Percentiles rank a stretch among this genome's conserved stretches.
These are phyloP conservation scores for Vickermania ingenoplastis DNA, from an alignment of 208 protist species.

Conservation along the genomic window DNA sequence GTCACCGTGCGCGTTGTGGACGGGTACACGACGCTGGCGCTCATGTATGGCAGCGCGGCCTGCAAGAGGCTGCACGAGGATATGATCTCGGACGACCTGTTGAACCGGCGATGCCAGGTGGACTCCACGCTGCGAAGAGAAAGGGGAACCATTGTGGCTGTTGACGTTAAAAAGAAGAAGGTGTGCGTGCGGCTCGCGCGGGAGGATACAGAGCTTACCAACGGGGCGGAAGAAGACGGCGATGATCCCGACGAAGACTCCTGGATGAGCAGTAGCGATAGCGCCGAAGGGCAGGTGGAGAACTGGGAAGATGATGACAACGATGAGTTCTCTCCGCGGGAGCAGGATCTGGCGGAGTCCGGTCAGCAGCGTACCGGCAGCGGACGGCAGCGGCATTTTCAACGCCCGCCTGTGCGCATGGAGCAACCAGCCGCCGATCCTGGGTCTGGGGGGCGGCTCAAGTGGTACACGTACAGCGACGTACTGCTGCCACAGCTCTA, in stretches of 20 bases:
- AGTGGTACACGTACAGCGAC: conserved; percentile 39
- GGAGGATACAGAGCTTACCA: conserved; percentile 9
- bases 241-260: conserved; percentile 5
- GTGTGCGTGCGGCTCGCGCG: conserved; percentile 45
- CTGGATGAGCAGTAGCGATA: not conserved
- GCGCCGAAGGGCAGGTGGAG: not conserved
- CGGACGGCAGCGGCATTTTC: not conserved
- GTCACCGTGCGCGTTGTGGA: conserved; percentile 74
- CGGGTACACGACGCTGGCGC: conserved; percentile 71
- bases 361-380: not conserved
- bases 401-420: not conserved
- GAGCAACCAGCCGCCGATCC: not conserved
- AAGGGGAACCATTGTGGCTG: conserved; percentile 59
- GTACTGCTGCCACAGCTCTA: conserved; percentile 46
- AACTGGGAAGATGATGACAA: not conserved
- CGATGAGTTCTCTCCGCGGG: not conserved
- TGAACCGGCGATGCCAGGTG: conserved; percentile 61
- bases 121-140: conserved; percentile 25
- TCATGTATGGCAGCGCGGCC: not conserved
- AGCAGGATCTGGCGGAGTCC: not conserved
- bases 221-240: conserved; percentile 8
- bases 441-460: conserved; percentile 14
- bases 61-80: conserved; percentile 38
- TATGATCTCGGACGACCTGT: conserved; percentile 56
- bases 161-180: conserved; percentile 38